phyloP scores from a whole-genome alignment of 805 yeast genomes.

The Ogataea corticis region DNA sequence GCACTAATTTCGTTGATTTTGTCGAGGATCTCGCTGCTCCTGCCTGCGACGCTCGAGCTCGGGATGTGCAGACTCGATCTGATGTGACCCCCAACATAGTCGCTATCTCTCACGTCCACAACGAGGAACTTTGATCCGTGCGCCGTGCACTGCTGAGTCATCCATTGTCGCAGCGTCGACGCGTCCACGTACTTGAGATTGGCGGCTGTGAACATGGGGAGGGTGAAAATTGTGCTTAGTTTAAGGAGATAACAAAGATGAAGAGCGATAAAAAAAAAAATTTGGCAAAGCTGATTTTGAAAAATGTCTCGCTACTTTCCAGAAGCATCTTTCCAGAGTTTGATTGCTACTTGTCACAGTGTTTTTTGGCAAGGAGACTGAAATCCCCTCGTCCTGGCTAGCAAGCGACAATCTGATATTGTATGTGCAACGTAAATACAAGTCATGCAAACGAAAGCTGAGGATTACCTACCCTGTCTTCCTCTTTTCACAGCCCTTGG shows the following conservation, averaged over 20 bases:
- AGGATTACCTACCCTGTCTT: not conserved
- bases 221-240: not conserved
- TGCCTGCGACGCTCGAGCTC: slow-evolving; percentile 42
- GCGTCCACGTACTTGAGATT: slow-evolving; percentile 50
- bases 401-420: no score
- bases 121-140: slow-evolving; percentile 48
- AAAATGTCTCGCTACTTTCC: no score
- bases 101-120: slow-evolving; percentile 85
- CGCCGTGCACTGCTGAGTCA: slow-evolving; percentile 38
- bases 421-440: no score
- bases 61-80: slow-evolving; percentile 57
- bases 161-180: slow-evolving; percentile 47
- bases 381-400: no score
- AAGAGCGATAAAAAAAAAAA: no score
- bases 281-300: no score
- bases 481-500: not conserved
- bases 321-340: no score
- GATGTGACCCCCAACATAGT: slow-evolving; percentile 76
- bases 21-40: slow-evolving; percentile 40
- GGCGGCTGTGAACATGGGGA: slow-evolving; percentile 33
- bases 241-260: no score
- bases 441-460: no score
- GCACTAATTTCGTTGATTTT: slow-evolving; percentile 34
- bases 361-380: no score
- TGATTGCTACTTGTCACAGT: no score